Base-by-base conservation (phyloP, 352 stramenopile genomes). In the Pythium guiyangense region DNA sequence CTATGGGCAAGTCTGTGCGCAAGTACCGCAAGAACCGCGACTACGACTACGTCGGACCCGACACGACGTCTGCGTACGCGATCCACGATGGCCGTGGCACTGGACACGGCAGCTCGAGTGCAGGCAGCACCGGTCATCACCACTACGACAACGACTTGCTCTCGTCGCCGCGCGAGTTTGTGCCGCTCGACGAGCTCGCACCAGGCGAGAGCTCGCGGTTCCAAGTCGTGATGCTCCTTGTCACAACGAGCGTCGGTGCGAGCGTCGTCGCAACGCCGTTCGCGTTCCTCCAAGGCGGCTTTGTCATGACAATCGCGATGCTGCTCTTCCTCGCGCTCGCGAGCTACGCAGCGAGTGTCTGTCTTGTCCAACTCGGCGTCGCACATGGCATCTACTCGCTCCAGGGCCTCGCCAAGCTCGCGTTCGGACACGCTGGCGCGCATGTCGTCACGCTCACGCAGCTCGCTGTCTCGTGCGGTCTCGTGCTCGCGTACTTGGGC, bases 311-410 rank as follows among this genome's bases (percentile, higher is more conserved):
- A 3, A 60, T 74, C 27, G 63, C 71, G 14, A 50, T 81, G 37
- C 3, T 77, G 12, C 31, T 69, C 10, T 68, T 77, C 42, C 67
- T 80, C 18, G 61, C 49, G 9, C 40, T 79, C 37, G 59, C 65
- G n/a, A 69, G 65, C 4, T 67, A 70, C 49, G 47, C 42, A 0
- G 55, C 66, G 12, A 64, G 63, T 37, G 60, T 74, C 14, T 57
- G 68, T 25, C 66, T 85, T 22, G 61, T 85, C 12, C 67, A 80
- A 29, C 44, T 85, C 25, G 68, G 75, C 1, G 72, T 83, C 8
- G 65, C 67, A 3, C 63, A 83, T 27, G 75, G 75, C 18, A 67
- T 79, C 40, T 85, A 85, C 62, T 85, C 75, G 26, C 54, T 85
- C 15, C 75, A 80, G 45, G 72, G 75, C 37, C 57, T 85, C 27